Base-by-base conservation (phyloP, 2,329 filamentous ascomycete species). In the Sphaerostilbella broomeana region DNA sequence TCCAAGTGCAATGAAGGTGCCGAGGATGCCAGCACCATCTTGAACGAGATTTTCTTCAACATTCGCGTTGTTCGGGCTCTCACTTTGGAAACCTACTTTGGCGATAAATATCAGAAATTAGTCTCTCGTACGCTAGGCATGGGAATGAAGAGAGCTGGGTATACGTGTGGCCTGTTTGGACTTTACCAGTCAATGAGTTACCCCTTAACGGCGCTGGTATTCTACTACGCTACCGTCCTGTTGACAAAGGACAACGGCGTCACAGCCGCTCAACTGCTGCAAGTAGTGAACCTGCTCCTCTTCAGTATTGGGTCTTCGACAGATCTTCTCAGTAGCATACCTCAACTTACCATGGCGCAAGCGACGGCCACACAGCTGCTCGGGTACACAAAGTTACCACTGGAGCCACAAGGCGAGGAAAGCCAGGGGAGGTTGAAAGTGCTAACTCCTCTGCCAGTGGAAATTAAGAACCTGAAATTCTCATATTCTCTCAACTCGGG, bases 261-360 rank as follows among this genome's bases (percentile, higher is more conserved):
- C n/a, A 68, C 66, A 0, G 72, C 82, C 0, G 67, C 72, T 2
- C 64, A 72, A 2, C 73, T 92, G 13, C 64, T 94, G 19, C 77
- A 82, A 44, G 84, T 92, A 1, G 80, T 92, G 51, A 84, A 88
- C 22, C 71, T 95, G 38, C 71, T 97, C 1, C 72, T 95, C n/a
- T 85, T 95, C 56, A 82, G 84, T 45, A 77, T 94, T 40, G 79
- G 81, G 9, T 86, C 83, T 9, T 77, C 84, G 2, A 78, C 78
- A 24, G 71, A 72, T 21, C 76, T 92, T 39, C 63, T 94, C 13
- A 72, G 75, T 33, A 81, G 81, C 53, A 77, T 97, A 17, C 89
- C 90, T 0, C 86, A 94, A 53, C 79, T 95, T 29, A 81, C 79
- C 10, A 77, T 81, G 12, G 79, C 86, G 0, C 78, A 81, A 47